Percentiles rank a stretch among this genome's conserved stretches.
These are phyloP conservation scores for Tuber borchii DNA, from an alignment of 495 filamentous ascomycete species.

Conservation along the genomic window DNA sequence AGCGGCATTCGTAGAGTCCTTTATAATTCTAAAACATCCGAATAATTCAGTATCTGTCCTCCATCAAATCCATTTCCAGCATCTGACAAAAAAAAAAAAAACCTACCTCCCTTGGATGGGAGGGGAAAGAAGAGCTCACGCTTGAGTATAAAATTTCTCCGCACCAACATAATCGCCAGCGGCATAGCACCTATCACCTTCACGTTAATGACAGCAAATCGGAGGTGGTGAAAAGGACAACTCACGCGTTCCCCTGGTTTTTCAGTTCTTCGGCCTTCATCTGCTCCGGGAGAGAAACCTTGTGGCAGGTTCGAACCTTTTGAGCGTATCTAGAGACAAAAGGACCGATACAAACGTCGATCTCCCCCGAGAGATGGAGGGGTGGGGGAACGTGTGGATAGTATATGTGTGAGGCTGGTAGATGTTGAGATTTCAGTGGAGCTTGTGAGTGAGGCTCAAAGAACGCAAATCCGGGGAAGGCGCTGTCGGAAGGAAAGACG, in stretches of 20 bases:
- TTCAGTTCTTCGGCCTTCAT: slow-evolving; percentile 47
- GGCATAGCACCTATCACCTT: slow-evolving; percentile 51
- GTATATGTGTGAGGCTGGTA: neutral
- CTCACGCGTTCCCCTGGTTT: slow-evolving; percentile 55
- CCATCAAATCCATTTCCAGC: neutral
- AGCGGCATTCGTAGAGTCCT: slow-evolving; percentile 55
- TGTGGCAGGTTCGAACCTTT: neutral
- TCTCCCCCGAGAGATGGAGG: neutral
- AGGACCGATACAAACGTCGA: neutral
- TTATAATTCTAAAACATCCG: slow-evolving; percentile 46
- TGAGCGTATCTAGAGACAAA: neutral
- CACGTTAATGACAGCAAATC: neutral
- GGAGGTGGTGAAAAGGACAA: slow-evolving; percentile 7
- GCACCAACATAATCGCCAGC: slow-evolving; percentile 64
- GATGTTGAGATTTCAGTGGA: neutral
- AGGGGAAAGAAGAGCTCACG: slow-evolving; percentile 51
- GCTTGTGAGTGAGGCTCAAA: neutral
- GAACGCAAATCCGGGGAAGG: neutral
- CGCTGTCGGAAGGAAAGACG: neutral
- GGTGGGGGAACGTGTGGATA: neutral
- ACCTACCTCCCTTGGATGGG: slow-evolving; percentile 1
- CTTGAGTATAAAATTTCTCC: slow-evolving; percentile 76
- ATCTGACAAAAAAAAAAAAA: slow-evolving; percentile 4
- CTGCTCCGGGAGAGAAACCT: slow-evolving; percentile 1
- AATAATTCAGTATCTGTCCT: neutral